Evolutionary conservation across 176 grass and related monocot species (phyloP).

Genomic region (Triticum aestivum): DNA sequence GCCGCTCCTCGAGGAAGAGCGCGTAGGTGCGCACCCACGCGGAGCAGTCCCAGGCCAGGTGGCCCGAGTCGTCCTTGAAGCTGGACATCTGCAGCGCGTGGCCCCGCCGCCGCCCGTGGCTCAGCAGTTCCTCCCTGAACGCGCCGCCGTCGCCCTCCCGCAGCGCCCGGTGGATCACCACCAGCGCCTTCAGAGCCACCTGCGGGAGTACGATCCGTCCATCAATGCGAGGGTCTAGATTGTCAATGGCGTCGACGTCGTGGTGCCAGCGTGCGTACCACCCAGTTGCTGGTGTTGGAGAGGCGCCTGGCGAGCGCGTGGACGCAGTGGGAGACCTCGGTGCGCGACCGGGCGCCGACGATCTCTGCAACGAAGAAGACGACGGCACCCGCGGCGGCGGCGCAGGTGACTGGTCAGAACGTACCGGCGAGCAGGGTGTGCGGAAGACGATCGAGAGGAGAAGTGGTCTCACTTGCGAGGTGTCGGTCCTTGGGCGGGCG

Average conservation of each 20-base stretch:
- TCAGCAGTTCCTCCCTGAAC: conserved; percentile 77
- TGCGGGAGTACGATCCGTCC: conserved; percentile 21
- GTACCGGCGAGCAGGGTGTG: neutral
- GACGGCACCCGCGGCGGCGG: neutral
- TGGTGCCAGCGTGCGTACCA: conserved; percentile 35
- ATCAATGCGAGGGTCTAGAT: neutral
- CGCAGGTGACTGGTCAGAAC: neutral
- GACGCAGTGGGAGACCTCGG: conserved; percentile 82
- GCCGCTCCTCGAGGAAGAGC: conserved; percentile 90
- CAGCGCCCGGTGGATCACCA: conserved; percentile 75
- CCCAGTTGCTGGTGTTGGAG: conserved; percentile 91
- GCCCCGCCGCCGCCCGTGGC: conserved; percentile 54
- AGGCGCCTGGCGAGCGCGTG: conserved; percentile 70
- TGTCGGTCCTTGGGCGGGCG: conserved; percentile 89
- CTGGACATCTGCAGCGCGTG: conserved; percentile 69
- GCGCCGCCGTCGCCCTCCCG: conserved; percentile 72
- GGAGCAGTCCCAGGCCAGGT: conserved; percentile 89
- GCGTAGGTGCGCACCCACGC: conserved; percentile 90
- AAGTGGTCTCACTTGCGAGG: conserved; percentile 53
- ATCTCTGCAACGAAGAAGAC: conserved; percentile 39
- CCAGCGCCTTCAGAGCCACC: conserved; percentile 88
- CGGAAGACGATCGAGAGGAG: neutral
- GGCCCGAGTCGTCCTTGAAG: conserved; percentile 88
- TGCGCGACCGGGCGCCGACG: conserved; percentile 58
- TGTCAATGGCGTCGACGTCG: neutral